These are phyloP conservation scores for Lathyrus tuberosus DNA, from an alignment of 306 rosid genomes.

Conservation along the genomic window DNA sequence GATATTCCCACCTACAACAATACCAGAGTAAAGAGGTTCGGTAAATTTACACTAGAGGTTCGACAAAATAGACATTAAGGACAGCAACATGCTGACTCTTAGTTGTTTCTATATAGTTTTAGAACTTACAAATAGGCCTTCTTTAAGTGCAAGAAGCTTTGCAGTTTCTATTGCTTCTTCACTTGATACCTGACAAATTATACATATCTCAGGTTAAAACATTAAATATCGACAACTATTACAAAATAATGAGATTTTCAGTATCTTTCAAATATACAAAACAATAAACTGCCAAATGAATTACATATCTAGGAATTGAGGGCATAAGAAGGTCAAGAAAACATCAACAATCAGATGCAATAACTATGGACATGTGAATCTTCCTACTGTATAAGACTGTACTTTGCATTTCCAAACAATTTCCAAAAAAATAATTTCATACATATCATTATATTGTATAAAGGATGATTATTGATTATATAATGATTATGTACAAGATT, in stretches of 20 bases:
- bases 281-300: neutral
- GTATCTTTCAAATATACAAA: neutral
- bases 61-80: conserved; percentile 1
- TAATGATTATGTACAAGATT: conserved; percentile 25
- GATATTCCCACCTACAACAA: conserved; percentile 73
- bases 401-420: conserved; percentile 17
- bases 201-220: conserved; percentile 35
- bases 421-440: neutral
- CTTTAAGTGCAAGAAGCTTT: conserved; percentile 68
- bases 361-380: neutral
- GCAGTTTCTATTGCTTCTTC: conserved; percentile 78
- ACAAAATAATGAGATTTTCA: conserved; percentile 21
- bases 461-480: conserved; percentile 4
- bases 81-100: conserved; percentile 16
- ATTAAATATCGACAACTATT: conserved; percentile 15
- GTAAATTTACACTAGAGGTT: neutral
- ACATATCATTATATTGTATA: neutral
- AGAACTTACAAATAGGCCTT: conserved; percentile 79
- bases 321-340: neutral
- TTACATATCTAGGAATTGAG: neutral
- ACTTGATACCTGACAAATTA: conserved; percentile 61
- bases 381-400: neutral
- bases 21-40: conserved; percentile 20
- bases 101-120: conserved; percentile 21
- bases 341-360: conserved; percentile 2